Evolutionary conservation across 2,329 filamentous ascomycete species (phyloP).

Genomic region (Calonectria hawksworthii): DNA sequence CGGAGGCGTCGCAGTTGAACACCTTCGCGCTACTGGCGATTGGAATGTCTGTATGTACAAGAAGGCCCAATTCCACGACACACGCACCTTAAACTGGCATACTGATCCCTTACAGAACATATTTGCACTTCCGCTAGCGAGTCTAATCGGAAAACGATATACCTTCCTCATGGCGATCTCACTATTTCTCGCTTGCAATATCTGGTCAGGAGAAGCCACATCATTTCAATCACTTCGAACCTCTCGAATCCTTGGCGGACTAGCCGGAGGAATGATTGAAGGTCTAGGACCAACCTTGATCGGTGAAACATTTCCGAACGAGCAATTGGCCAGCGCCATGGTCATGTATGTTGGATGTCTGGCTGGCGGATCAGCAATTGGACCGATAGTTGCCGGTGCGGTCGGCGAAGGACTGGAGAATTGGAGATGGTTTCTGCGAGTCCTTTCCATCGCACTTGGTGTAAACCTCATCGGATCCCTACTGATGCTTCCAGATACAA

Average conservation of each 20-base stretch:
- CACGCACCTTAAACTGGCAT: not conserved
- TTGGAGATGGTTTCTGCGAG: constrained; percentile 1
- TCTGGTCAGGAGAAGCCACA: not conserved
- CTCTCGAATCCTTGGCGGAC: not conserved
- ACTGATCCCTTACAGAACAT: not conserved
- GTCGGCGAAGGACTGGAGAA: not conserved
- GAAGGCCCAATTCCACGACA: no score
- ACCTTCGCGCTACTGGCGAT: not conserved
- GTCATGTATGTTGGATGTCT: not conserved
- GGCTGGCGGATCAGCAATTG: not conserved
- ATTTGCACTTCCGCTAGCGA: not conserved
- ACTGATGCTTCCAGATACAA: not conserved
- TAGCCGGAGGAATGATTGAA: not conserved
- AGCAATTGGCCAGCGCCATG: not conserved
- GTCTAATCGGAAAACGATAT: not conserved
- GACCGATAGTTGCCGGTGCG: not conserved
- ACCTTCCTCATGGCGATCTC: not conserved
- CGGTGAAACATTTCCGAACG: not conserved
- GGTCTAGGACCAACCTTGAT: not conserved
- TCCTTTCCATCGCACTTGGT: not conserved
- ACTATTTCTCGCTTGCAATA: not conserved
- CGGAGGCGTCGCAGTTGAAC: not conserved
- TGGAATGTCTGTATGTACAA: not conserved
- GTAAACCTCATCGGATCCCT: not conserved
- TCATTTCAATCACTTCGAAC: not conserved